These are phyloP conservation scores for Sophora flavescens DNA, from an alignment of 306 rosid genomes.

Conservation along the genomic window DNA sequence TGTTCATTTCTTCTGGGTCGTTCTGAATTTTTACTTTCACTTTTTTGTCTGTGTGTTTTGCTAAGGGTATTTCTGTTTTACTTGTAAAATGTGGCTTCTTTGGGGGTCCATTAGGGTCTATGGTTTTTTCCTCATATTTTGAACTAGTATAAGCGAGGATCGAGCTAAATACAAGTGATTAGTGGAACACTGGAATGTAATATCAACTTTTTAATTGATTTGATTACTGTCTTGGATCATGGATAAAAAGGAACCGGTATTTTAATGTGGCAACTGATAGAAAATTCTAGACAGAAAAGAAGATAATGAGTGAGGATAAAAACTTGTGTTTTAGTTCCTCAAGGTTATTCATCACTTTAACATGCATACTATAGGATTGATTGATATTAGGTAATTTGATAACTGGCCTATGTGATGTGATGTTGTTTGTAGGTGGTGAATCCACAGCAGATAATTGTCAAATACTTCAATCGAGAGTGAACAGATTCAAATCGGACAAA, in stretches of 20 bases:
- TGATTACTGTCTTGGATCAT: not conserved
- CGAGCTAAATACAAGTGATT: not conserved
- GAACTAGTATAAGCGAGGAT: slow-evolving; percentile 2
- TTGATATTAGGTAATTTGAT: slow-evolving; percentile 33
- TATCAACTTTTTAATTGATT: slow-evolving; percentile 14
- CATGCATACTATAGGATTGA: not conserved
- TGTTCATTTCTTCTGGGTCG: slow-evolving; percentile 18
- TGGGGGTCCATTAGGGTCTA: not conserved
- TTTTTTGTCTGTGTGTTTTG: too few species aligned
- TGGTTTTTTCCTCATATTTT: not conserved
- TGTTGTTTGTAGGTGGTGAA: slow-evolving; percentile 79
- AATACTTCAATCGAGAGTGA: slow-evolving; percentile 95
- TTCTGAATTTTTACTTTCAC: not conserved
- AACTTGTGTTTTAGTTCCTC: not conserved
- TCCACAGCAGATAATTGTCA: slow-evolving; percentile 84
- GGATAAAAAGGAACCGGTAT: too few species aligned
- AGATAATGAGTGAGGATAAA: not conserved
- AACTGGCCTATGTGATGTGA: slow-evolving; percentile 28
- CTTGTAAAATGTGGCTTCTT: not conserved
- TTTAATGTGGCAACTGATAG: too few species aligned
- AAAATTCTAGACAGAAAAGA: not conserved
- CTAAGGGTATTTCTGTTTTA: not conserved
- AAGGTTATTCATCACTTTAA: slow-evolving; percentile 17
- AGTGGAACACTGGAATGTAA: not conserved
- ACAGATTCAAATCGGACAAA: slow-evolving; percentile 83